phyloP scores from a whole-genome alignment of 768 basidiomycete species.

The Podaxis mareebaensis region DNA sequence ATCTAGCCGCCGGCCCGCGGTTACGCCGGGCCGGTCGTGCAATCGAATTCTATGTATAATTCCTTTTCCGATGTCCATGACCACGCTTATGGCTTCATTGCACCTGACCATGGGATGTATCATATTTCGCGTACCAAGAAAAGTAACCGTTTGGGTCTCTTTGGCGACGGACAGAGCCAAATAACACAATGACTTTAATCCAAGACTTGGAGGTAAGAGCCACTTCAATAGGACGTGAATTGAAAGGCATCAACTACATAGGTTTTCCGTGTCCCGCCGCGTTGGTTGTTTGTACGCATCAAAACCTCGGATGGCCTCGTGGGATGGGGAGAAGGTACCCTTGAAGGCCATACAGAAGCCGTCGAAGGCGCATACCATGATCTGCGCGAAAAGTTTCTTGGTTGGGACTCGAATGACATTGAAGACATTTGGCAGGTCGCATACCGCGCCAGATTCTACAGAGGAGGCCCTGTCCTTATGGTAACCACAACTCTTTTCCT shows the following conservation, averaged over 20 bases:
- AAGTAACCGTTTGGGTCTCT: background rate
- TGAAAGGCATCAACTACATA: constrained; percentile 18
- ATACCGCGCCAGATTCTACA: constrained; percentile 69
- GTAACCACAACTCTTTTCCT: constrained; percentile 25
- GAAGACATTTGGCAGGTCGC: constrained; percentile 74
- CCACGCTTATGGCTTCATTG: background rate
- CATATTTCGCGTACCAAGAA: background rate
- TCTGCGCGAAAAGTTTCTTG: constrained; percentile 58
- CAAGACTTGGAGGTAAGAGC: constrained; percentile 2
- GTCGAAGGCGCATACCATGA: constrained; percentile 67
- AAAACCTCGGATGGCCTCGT: constrained; percentile 61
- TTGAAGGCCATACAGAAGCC: constrained; percentile 75
- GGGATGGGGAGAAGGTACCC: constrained; percentile 76
- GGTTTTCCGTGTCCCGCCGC: constrained; percentile 68
- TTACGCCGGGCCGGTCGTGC: background rate
- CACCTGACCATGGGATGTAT: background rate
- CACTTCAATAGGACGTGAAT: background rate
- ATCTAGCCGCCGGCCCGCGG: background rate
- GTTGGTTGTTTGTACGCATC: constrained; percentile 76
- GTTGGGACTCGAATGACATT: constrained; percentile 63
- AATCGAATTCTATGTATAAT: background rate
- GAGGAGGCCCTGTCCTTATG: constrained; percentile 73
- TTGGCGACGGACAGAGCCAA: background rate
- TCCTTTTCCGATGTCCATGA: background rate
- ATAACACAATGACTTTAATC: background rate